phyloP scores from a whole-genome alignment of 768 basidiomycete species.

The Tylopilus cervinicoccineus region DNA sequence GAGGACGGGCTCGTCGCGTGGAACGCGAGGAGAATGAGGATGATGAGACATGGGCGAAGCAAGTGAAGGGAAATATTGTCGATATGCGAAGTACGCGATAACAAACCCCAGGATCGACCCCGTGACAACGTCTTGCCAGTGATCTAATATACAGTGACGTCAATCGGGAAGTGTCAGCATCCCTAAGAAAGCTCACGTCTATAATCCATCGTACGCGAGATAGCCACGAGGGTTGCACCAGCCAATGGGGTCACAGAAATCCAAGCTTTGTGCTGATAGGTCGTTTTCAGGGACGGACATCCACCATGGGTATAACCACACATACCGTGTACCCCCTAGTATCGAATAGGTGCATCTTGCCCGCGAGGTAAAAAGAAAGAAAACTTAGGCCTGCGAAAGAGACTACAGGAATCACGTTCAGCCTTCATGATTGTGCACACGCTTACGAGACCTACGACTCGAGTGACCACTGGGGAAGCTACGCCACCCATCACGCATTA shows the following conservation, averaged over 20 bases:
- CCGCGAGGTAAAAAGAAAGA: constrained; percentile 82
- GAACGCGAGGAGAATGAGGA: constrained; percentile 69
- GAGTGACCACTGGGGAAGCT: constrained; percentile 94
- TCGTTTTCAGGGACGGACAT: neutral
- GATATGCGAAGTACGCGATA: constrained; percentile 72
- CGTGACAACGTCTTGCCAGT: constrained; percentile 88
- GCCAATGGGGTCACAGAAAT: constrained; percentile 70
- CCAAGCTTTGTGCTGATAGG: constrained; percentile 73
- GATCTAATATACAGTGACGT: constrained; percentile 46
- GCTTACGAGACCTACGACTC: constrained; percentile 51
- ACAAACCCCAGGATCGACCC: constrained; percentile 72
- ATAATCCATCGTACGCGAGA: constrained; percentile 90
- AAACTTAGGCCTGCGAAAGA: constrained; percentile 93
- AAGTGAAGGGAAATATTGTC: constrained; percentile 83
- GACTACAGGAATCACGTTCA: constrained; percentile 41
- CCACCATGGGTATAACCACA: neutral
- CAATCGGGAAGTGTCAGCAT: constrained; percentile 9
- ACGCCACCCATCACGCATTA: constrained; percentile 80
- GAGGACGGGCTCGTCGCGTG: constrained; percentile 39
- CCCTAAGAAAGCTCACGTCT: constrained; percentile 48
- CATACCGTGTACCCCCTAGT: constrained; percentile 65
- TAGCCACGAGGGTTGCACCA: constrained; percentile 74
- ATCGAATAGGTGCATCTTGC: constrained; percentile 91
- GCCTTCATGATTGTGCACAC: neutral
- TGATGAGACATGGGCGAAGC: constrained; percentile 55